These are phyloP conservation scores for Epichloe gansuensis DNA, from an alignment of 2,329 filamentous ascomycete species.

Conservation along the genomic window DNA sequence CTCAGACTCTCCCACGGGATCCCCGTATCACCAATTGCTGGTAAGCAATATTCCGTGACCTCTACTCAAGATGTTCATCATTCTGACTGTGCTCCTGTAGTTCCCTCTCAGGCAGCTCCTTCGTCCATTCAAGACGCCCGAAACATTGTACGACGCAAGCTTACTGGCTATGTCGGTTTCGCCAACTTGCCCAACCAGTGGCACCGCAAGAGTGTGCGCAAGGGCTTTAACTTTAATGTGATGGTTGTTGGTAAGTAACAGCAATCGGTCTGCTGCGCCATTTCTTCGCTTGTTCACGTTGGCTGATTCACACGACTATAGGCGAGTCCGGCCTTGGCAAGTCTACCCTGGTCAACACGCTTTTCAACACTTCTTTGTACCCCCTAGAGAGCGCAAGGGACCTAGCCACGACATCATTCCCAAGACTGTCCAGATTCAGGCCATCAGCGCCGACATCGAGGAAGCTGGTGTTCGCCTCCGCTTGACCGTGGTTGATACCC, in stretches of 20 bases:
- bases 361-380: conserved; percentile 99
- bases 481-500: conserved; percentile 93
- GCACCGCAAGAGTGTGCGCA: conserved; percentile 99
- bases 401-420: conserved; percentile 96
- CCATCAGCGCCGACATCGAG: conserved; percentile 92
- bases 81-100: conserved; percentile 24
- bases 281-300: not conserved
- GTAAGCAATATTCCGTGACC: conserved; percentile 22
- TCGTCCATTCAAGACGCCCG: conserved; percentile 55
- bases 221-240: conserved; percentile 99
- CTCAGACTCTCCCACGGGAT: conserved; percentile 30
- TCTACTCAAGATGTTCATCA: conserved; percentile 18
- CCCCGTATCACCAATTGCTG: conserved; percentile 29
- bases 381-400: conserved; percentile 95
- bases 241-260: conserved; percentile 94
- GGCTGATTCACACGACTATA: conserved; percentile 24
- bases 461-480: conserved; percentile 96
- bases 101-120: conserved; percentile 21
- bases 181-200: conserved; percentile 98
- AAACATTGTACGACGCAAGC: conserved; percentile 96
- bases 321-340: conserved; percentile 99
- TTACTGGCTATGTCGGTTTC: conserved; percentile 97
- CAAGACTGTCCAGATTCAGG: conserved; percentile 93
- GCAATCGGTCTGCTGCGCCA: not conserved
- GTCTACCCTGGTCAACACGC: conserved; percentile 96